These are phyloP conservation scores for Chlorella sp. DNA, from an alignment of 139 green algal genomes.

Conservation along the genomic window DNA sequence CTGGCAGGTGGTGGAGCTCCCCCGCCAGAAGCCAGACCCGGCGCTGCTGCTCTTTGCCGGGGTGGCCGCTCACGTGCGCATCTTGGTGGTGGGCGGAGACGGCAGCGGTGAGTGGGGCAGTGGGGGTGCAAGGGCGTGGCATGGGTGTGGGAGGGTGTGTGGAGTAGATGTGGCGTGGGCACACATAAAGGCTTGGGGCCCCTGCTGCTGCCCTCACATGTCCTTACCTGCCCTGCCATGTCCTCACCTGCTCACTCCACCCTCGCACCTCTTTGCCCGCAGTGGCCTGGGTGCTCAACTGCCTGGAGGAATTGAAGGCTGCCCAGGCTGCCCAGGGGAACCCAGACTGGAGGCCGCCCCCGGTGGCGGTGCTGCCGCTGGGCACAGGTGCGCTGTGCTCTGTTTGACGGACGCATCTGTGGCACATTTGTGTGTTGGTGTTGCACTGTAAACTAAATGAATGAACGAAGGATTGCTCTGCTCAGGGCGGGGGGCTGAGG, in stretches of 20 bases:
- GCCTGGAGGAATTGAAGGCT: conserved; percentile 49
- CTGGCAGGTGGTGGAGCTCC: conserved; percentile 66
- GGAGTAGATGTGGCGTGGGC: too few relatives aligned
- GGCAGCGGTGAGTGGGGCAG: conserved; percentile 62
- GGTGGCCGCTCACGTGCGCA: conserved; percentile 47
- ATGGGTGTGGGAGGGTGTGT: neutral
- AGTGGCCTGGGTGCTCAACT: conserved; percentile 73
- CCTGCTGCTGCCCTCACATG: neutral
- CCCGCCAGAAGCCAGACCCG: conserved; percentile 65
- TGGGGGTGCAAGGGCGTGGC: neutral
- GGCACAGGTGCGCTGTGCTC: conserved; percentile 61
- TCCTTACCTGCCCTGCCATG: neutral
- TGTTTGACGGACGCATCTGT: neutral
- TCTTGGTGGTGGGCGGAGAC: conserved; percentile 86
- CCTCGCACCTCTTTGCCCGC: neutral
- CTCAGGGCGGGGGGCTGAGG: neutral
- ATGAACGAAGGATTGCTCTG: too few relatives aligned
- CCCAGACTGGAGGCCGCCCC: conserved; percentile 58
- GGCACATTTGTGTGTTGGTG: neutral
- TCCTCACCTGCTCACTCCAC: neutral
- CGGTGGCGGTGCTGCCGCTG: conserved; percentile 81
- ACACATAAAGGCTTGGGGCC: too few relatives aligned
- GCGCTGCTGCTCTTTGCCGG: conserved; percentile 72
- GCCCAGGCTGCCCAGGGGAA: conserved; percentile 7
- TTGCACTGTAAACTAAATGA: too few relatives aligned